Conservation (phyloP, 2,329 filamentous ascomycete genomes). For the Aspergillus neoniger region DNA sequence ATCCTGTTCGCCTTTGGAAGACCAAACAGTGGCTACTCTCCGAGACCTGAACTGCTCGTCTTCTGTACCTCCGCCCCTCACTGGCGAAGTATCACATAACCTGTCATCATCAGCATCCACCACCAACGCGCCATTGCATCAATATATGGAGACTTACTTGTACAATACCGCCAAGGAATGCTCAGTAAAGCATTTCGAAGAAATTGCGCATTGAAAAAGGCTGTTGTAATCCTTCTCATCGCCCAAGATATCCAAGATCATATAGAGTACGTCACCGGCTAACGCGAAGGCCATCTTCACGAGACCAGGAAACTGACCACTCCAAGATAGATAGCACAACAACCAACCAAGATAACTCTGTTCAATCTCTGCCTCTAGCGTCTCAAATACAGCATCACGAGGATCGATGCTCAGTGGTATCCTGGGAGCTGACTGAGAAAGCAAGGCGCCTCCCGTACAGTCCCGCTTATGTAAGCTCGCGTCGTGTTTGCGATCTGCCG, state of each 20-base stretch:
- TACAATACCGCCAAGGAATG: conserved; percentile 28
- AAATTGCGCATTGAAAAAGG: conserved; percentile 31
- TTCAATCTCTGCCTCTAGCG: neutral
- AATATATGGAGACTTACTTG: conserved; percentile 20
- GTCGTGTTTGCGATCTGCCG: conserved; percentile 16
- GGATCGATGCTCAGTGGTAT: neutral
- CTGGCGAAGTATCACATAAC: conserved; percentile 51
- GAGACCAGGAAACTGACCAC: neutral
- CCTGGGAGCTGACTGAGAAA: neutral
- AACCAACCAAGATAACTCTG: neutral
- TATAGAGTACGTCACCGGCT: conserved; percentile 29
- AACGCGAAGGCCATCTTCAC: conserved; percentile 24
- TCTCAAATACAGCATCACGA: neutral
- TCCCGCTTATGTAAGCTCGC: conserved; percentile 25
- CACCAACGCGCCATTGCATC: neutral
- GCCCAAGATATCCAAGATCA: conserved; percentile 29
- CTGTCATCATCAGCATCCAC: conserved; percentile 31
- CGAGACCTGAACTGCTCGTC: conserved; percentile 46
- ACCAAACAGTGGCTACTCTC: conserved; percentile 19
- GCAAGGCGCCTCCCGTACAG: neutral
- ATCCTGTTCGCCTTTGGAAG: conserved; percentile 46
- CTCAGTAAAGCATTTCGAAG: conserved; percentile 25
- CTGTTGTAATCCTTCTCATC: conserved; percentile 30
- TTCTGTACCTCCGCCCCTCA: conserved; percentile 47
- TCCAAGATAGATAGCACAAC: neutral